A percentile compares a stretch with the other conserved stretches of the same genome.
Conservation (phyloP, 495 filamentous ascomycete species). For the Chaetomium tenue region DNA sequence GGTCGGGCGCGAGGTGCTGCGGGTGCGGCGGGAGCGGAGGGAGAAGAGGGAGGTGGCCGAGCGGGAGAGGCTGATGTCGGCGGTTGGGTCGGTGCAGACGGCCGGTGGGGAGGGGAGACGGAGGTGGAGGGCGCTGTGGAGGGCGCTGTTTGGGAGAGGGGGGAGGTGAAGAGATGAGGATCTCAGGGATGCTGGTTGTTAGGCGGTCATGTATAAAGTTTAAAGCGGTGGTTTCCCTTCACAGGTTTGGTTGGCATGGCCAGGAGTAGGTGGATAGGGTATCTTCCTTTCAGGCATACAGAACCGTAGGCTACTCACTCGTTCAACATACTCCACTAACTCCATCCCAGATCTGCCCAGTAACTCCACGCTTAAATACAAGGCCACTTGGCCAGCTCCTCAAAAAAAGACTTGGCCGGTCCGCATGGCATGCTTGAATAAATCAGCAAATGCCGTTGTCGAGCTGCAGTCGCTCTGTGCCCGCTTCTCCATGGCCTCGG, state of each 20-base stretch:
- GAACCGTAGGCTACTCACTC: too few species aligned
- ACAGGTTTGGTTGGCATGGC: background rate
- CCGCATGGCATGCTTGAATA: slow-evolving; percentile 39
- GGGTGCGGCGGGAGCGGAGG: slow-evolving; percentile 25
- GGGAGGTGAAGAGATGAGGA: background rate
- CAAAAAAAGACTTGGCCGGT: slow-evolving; percentile 1
- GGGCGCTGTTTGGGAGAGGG: slow-evolving; percentile 23
- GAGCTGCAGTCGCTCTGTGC: slow-evolving; percentile 51
- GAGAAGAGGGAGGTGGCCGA: slow-evolving; percentile 27
- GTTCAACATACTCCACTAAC: background rate
- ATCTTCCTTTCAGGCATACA: background rate
- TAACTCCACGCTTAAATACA: slow-evolving; percentile 12
- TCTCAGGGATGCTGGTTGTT: background rate
- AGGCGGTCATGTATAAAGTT: background rate
- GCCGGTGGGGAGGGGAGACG: slow-evolving; percentile 3
- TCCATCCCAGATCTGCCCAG: background rate
- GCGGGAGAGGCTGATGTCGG: slow-evolving; percentile 7
- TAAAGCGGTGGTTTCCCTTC: background rate
- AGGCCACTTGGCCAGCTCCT: background rate
- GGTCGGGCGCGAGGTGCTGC: slow-evolving; percentile 37
- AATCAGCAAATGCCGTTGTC: slow-evolving; percentile 39
- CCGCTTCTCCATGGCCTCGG: slow-evolving; percentile 55
- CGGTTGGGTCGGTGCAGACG: background rate
- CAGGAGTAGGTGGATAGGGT: background rate
- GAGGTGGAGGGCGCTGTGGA: slow-evolving; percentile 23